Base-by-base conservation (phyloP, 2,329 filamentous ascomycete genomes). In the Exophiala xenobiotica region DNA sequence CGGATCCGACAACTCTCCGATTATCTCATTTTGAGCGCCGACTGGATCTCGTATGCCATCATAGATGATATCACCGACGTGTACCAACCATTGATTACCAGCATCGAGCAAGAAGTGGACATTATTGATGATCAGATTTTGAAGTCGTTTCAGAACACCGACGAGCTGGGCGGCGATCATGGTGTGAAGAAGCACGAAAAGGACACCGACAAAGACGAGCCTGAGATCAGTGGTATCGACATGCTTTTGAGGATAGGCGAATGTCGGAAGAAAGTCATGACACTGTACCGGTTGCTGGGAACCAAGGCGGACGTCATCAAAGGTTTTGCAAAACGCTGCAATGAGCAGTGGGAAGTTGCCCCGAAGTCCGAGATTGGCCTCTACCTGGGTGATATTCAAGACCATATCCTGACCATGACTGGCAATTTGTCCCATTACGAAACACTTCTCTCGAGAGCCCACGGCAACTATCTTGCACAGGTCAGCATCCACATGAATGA, bases 401-500 rank as follows among this genome's bases (percentile, higher is more conserved):
- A 99, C 74, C 93, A 99, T 68, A 97, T 99, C 62, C 85, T 99
- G 62, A 99, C 93, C 57, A 99, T 99, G 93, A 97, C 92, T 29
- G 88, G 87, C 45, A 99, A 97, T 67, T 73, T 99, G 65, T 87
- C 85, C 60, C 93, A 99, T 68, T 97, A 97, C 65, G 93, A 99
- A 72, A 95, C 91, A 88, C 88, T 99, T 43, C 79, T 99, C 22
- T 89, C 89, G 41, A 83, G 93, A 51, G 91, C 91, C 9, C 93
- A 99, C 65, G 88, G 84, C 66, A 99, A 97, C 68, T 99, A 99
- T 68, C 86, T 99, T n/a, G 93, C 93, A 0, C 93, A 99, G 68
- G 96, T 99, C 74, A 97, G 96, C 70, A 96, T 97, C 63, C 85
- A 90, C 64, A 97, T 97, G 92, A 96, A 96, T 70, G 92, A 97